Evolutionary conservation across 2,329 filamentous ascomycete genomes (phyloP).

Genomic region (Elsinoe necatrix): DNA sequence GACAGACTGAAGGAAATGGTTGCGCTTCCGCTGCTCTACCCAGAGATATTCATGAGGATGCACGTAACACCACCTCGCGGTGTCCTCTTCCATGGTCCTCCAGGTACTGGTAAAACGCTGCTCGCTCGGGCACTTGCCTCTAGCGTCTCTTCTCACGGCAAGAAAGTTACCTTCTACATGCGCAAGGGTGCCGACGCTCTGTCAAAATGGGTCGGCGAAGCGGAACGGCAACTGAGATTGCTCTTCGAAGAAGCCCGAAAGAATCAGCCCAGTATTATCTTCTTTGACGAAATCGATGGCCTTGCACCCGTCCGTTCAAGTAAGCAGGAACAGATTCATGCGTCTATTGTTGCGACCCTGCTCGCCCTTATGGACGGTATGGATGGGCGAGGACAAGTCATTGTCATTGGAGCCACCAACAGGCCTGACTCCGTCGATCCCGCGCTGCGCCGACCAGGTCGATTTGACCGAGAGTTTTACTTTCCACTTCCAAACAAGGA

Average conservation of each 20-base stretch:
- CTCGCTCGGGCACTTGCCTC: slow-evolving; percentile 87
- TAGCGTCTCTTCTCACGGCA: slow-evolving; percentile 76
- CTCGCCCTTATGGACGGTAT: slow-evolving; percentile 94
- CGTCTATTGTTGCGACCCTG: slow-evolving; percentile 92
- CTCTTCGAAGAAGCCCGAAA: slow-evolving; percentile 93
- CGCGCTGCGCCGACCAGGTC: slow-evolving; percentile 83
- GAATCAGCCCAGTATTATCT: slow-evolving; percentile 97
- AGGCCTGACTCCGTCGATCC: slow-evolving; percentile 94
- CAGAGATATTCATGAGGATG: slow-evolving; percentile 84
- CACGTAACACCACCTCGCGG: slow-evolving; percentile 90
- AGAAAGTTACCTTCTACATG: slow-evolving; percentile 99
- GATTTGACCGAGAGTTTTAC: slow-evolving; percentile 97
- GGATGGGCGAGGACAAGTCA: slow-evolving; percentile 96
- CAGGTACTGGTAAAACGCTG: slow-evolving; percentile 96
- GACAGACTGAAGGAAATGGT: slow-evolving; percentile 99
- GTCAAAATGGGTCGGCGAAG: slow-evolving; percentile 98
- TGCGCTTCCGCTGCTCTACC: slow-evolving; percentile 83
- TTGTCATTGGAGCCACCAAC: slow-evolving; percentile 98
- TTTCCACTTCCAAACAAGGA: slow-evolving; percentile 82
- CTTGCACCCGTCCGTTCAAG: slow-evolving; percentile 91
- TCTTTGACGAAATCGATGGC: slow-evolving; percentile 98
- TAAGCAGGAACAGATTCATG: slow-evolving; percentile 98
- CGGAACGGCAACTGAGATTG: slow-evolving; percentile 85
- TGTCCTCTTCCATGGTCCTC: slow-evolving; percentile 92
- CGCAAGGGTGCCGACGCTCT: slow-evolving; percentile 94